Conservation (phyloP, 495 filamentous ascomycete genomes). For the Aspergillus diversus region DNA sequence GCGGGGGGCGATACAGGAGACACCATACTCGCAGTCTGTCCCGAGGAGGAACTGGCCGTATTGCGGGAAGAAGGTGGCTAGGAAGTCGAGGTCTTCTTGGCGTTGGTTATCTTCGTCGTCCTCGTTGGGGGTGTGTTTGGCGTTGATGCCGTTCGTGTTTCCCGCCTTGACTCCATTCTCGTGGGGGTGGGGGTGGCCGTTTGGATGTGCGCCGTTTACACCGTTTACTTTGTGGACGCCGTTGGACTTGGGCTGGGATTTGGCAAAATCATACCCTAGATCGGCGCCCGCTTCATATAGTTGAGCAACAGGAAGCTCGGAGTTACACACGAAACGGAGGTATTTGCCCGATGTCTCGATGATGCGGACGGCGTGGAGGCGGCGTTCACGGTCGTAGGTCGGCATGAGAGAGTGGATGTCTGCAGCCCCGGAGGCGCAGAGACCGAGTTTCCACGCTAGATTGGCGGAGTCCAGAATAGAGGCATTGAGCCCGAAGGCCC, state of each 20-base stretch:
- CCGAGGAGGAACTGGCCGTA: neutral
- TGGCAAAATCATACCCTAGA: neutral
- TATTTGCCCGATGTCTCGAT: conserved; percentile 32
- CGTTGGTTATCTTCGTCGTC: neutral
- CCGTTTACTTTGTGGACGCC: neutral
- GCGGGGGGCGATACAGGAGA: neutral
- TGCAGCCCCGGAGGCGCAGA: conserved; percentile 12
- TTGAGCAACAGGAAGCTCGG: neutral
- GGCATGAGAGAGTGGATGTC: conserved; percentile 26
- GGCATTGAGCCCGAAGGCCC: conserved; percentile 45
- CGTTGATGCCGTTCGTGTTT: neutral
- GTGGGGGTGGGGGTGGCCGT: neutral
- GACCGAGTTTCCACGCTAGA: conserved; percentile 43
- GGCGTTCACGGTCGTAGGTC: conserved; percentile 36
- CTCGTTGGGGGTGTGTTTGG: neutral
- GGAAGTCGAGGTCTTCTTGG: neutral
- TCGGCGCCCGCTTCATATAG: neutral
- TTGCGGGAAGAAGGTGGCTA: neutral
- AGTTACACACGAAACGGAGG: conserved; percentile 40
- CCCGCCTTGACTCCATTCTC: neutral
- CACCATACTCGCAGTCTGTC: neutral
- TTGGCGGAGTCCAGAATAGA: conserved; percentile 44
- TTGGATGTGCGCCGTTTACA: neutral
- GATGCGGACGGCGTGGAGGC: conserved; percentile 34
- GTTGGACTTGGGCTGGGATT: neutral